phyloP scores from a whole-genome alignment of 2,329 filamentous ascomycete species.

The Zalaria obscura region DNA sequence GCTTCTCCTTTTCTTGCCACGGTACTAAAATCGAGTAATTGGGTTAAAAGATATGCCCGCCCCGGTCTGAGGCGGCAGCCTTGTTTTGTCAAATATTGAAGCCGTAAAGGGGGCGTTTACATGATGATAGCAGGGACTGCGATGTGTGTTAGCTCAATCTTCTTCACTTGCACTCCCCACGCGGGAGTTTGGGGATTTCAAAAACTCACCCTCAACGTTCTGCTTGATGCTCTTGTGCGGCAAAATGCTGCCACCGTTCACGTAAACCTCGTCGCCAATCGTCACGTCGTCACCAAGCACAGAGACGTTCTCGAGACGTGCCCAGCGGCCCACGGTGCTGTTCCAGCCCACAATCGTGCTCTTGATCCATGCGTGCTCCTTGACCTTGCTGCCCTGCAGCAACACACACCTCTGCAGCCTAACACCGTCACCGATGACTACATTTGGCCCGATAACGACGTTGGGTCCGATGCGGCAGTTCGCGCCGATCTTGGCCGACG shows the following conservation, averaged over 20 bases:
- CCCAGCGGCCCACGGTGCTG: constrained; percentile 90
- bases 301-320: constrained; percentile 92
- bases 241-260: constrained; percentile 88
- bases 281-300: constrained; percentile 95
- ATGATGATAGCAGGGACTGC: too few species aligned
- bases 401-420: constrained; percentile 87
- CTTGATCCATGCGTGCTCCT: constrained; percentile 99
- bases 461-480: constrained; percentile 98
- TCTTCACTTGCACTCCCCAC: too few species aligned
- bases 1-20: too few species aligned
- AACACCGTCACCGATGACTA: constrained; percentile 86
- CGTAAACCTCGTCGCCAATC: constrained; percentile 95
- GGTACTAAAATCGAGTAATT: too few species aligned
- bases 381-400: constrained; percentile 79
- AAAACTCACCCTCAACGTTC: constrained; percentile 66
- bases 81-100: too few species aligned
- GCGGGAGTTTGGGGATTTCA: background rate
- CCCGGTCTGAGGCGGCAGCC: too few species aligned
- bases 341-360: constrained; percentile 98
- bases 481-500: constrained; percentile 89
- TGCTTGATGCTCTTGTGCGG: constrained; percentile 98
- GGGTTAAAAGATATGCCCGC: too few species aligned
- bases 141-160: too few species aligned
- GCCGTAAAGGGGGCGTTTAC: too few species aligned
- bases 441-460: constrained; percentile 86